Percentiles rank a stretch among this genome's conserved stretches.
Conservation (phyloP, 306 rosid species). For the Casuarina cunninghamiana region DNA sequence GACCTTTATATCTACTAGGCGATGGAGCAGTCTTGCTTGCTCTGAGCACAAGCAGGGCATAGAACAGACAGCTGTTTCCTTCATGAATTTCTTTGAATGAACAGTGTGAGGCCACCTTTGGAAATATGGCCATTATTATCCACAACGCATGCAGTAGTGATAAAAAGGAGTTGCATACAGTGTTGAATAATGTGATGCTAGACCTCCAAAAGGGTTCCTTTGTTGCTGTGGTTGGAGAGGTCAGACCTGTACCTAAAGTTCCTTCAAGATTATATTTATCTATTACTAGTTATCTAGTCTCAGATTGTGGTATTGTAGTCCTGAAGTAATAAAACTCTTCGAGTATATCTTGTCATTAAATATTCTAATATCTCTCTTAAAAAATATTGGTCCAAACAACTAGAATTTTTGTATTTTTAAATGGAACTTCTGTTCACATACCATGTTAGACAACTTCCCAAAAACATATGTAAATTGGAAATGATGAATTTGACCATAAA, state of each 20-base stretch:
- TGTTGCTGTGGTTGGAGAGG: conserved; percentile 90
- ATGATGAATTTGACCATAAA: too few relatives aligned
- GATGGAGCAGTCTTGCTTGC: conserved; percentile 78
- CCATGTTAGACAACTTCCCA: too few relatives aligned
- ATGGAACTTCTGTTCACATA: too few relatives aligned
- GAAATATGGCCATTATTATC: conserved; percentile 52
- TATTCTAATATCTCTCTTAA: background rate
- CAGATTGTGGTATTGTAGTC: background rate
- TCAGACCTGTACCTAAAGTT: conserved; percentile 34
- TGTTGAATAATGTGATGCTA: conserved; percentile 61
- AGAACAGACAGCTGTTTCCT: conserved; percentile 37
- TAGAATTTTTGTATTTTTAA: too few relatives aligned
- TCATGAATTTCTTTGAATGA: conserved; percentile 34
- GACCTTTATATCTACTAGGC: conserved; percentile 75
- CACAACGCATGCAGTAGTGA: conserved; percentile 68
- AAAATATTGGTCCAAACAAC: too few relatives aligned
- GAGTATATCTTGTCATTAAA: background rate
- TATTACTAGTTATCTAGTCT: background rate
- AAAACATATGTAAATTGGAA: too few relatives aligned
- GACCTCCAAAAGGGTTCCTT: conserved; percentile 69
- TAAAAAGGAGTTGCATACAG: conserved; percentile 50
- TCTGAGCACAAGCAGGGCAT: conserved; percentile 46
- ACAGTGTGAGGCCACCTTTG: conserved; percentile 40
- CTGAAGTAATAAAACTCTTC: background rate
- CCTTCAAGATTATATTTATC: background rate